These are phyloP conservation scores for Quillaja saponaria DNA, from an alignment of 306 rosid species.

Conservation along the genomic window DNA sequence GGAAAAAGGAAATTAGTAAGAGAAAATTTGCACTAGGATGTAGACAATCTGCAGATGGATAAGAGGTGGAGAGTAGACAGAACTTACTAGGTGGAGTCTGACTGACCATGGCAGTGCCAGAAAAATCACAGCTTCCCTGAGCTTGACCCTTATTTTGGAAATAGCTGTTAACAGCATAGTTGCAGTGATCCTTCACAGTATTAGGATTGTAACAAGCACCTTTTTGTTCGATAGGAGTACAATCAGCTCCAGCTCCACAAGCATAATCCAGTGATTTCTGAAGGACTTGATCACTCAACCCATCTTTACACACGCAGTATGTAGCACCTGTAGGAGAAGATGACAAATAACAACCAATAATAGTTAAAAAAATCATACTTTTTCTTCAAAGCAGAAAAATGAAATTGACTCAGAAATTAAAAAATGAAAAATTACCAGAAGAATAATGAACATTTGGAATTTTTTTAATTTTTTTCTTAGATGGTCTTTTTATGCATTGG, in stretches of 20 bases:
- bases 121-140: constrained; percentile 79
- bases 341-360: background rate
- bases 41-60: background rate
- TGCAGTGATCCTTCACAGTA: constrained; percentile 86
- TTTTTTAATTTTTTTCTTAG: constrained; percentile 11
- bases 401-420: background rate
- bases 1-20: constrained; percentile 24
- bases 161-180: constrained; percentile 87
- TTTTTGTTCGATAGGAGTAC: constrained; percentile 54
- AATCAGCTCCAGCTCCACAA: constrained; percentile 98
- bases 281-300: constrained; percentile 59
- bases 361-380: constrained; percentile 33
- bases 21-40: background rate
- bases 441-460: background rate
- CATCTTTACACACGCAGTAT: constrained; percentile 85
- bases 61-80: background rate
- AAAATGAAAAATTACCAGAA: background rate
- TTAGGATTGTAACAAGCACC: constrained; percentile 83
- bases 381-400: background rate
- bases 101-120: constrained; percentile 53
- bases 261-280: constrained; percentile 88
- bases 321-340: constrained; percentile 50
- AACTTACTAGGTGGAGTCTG: constrained; percentile 64
- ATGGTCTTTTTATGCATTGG: background rate
- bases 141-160: constrained; percentile 69